phyloP scores from a whole-genome alignment of 1,284 basidiomycete genomes.

The Pascua sp. region DNA sequence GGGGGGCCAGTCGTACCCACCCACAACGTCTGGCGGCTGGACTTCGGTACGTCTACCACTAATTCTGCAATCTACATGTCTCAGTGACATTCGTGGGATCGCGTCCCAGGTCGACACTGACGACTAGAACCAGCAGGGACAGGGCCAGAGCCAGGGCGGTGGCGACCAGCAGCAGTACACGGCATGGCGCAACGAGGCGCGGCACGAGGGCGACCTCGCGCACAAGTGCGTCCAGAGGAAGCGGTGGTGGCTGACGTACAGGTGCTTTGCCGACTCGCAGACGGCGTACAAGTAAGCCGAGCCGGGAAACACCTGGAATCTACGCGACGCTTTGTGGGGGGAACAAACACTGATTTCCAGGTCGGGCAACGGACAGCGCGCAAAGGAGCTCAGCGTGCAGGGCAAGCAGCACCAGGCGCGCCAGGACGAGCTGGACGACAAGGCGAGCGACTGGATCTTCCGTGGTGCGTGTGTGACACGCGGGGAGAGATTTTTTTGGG shows the following conservation, averaged over 20 bases:
- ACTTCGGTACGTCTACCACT: too few species aligned
- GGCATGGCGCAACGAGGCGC: constrained; percentile 66
- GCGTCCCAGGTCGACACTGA: background rate
- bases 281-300: constrained; percentile 39
- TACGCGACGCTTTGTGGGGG: background rate
- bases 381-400: constrained; percentile 77
- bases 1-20: constrained; percentile 13
- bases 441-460: constrained; percentile 90
- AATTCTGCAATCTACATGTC: too few species aligned
- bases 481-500: background rate
- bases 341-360: too few species aligned
- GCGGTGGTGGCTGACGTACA: constrained; percentile 10
- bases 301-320: too few species aligned
- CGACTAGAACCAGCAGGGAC: constrained; percentile 8
- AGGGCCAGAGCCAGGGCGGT: constrained; percentile 5
- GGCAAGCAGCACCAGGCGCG: constrained; percentile 76
- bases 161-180: constrained; percentile 55
- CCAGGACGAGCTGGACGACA: constrained; percentile 76
- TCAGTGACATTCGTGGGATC: too few species aligned
- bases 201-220: constrained; percentile 60
- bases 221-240: constrained; percentile 29
- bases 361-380: constrained; percentile 68
- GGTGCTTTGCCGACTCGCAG: constrained; percentile 44
- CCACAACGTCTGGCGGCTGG: too few species aligned
- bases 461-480: constrained; percentile 55